Conservation (phyloP, 192 early-diverging fungal genomes). For the Tieghemiomyces parasiticus region DNA sequence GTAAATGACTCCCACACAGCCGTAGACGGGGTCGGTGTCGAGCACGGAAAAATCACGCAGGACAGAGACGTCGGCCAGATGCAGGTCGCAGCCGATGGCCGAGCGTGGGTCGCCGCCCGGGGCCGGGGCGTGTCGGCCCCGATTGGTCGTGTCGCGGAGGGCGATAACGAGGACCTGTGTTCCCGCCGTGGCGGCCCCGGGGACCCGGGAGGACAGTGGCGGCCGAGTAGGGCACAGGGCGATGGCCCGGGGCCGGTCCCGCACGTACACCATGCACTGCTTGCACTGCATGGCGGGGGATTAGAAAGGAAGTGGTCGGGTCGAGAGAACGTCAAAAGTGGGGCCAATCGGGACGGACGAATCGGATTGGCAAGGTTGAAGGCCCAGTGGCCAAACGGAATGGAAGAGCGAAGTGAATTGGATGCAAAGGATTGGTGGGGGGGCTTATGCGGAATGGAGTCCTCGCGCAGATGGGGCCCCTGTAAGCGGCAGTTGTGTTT, state of each 20-base stretch:
- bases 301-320: too few relatives aligned
- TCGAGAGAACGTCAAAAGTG: too few relatives aligned
- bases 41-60: slow-evolving; percentile 21
- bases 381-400: too few relatives aligned
- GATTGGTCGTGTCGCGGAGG: background rate
- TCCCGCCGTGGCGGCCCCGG: too few relatives aligned
- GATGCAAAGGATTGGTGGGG: too few relatives aligned
- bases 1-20: slow-evolving; percentile 25
- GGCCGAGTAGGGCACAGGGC: slow-evolving; percentile 35
- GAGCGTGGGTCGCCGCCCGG: slow-evolving; percentile 25
- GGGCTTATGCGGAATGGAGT: too few relatives aligned
- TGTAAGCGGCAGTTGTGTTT: too few relatives aligned
- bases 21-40: slow-evolving; percentile 27
- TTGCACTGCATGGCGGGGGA: slow-evolving; percentile 13
- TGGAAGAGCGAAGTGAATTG: too few relatives aligned
- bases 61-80: slow-evolving; percentile 5
- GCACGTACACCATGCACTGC: slow-evolving; percentile 31
- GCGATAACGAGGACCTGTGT: slow-evolving; percentile 4
- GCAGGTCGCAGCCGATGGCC: slow-evolving; percentile 9
- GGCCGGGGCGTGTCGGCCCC: slow-evolving; percentile 29
- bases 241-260: slow-evolving; percentile 36
- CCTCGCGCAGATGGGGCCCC: too few relatives aligned
- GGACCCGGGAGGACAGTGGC: slow-evolving; percentile 12
- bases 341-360: too few relatives aligned
- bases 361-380: too few relatives aligned